These are phyloP conservation scores for Fistulifera solaris DNA, from an alignment of 108 stramenopile species.

Conservation along the genomic window DNA sequence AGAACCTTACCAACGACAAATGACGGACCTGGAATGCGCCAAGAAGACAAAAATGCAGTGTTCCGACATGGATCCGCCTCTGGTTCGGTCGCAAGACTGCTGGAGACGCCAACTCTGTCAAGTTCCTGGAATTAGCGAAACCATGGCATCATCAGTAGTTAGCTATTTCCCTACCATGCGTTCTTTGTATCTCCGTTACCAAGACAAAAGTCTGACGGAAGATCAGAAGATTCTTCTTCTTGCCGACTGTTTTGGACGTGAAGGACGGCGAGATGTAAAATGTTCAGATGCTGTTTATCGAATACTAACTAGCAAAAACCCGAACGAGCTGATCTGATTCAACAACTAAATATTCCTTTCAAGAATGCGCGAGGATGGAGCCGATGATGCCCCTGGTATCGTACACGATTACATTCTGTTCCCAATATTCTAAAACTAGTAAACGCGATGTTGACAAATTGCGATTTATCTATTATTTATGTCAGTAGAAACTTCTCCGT, in stretches of 20 bases:
- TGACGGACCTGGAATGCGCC: constrained; percentile 47
- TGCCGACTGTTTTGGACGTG: constrained; percentile 11
- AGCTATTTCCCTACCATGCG: constrained; percentile 35
- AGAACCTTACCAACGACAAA: constrained; percentile 27
- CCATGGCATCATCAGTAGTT: constrained; percentile 24
- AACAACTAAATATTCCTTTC: too few relatives aligned
- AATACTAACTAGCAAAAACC: constrained; percentile 26
- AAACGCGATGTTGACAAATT: too few relatives aligned
- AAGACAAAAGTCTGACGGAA: constrained; percentile 6
- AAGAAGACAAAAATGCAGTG: constrained; percentile 28
- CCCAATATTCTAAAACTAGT: too few relatives aligned
- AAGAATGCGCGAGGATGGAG: too few relatives aligned
- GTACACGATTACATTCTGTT: too few relatives aligned
- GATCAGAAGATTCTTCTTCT: constrained; percentile 13
- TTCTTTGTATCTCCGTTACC: constrained; percentile 37
- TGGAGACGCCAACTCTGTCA: constrained; percentile 55
- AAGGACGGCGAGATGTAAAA: constrained; percentile 5
- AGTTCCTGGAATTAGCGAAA: constrained; percentile 30
- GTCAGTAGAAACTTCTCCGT: too few relatives aligned
- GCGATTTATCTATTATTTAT: too few relatives aligned
- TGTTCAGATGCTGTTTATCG: constrained; percentile 24
- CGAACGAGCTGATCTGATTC: constrained; percentile 24
- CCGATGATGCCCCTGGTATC: too few relatives aligned
- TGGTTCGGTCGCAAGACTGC: constrained; percentile 19
- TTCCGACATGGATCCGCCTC: constrained; percentile 8